Base-by-base conservation (phyloP, 768 basidiomycete species). In the Leucosporidium yakuticum region DNA sequence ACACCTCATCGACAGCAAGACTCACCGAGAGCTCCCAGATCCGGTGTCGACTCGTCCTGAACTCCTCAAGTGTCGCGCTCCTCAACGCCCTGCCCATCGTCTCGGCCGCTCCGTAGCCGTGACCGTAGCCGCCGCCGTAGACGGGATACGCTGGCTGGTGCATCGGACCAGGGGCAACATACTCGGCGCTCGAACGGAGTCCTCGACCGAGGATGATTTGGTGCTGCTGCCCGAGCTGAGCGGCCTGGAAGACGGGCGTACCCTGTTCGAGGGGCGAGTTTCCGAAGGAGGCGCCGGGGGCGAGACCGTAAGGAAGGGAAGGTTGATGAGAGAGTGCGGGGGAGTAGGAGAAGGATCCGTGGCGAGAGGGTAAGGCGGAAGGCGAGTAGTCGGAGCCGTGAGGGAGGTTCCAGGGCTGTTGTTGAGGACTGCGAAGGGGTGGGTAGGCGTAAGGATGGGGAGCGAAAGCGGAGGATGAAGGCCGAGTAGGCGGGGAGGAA, bases 1-100 rank as follows among this genome's bases (percentile, higher is more conserved):
- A 8, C 58, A 23, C 63, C 76, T 29, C 70, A 17, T 57, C 32
- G 47, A 48, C 39, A 34, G 49, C 32, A 47, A n/a, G 19, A 79
- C 83, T 69, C 76, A 91, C 93, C 78, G 82, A 80, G 27, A 96
- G 80, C 69, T 88, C 86, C 94, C 92, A 97, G 70, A 85, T 86
- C 63, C 86, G 84, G 31, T 84, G 80, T 78, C 88, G 89, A 80
- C 88, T 88, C 39, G 85, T 83, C 67, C 91, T 85, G 78, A 94
- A 96, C 67, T 93, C 90, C 64, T 94, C 90, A 61, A 96, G 79
- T 49, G 90, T 75, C 14, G 87, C 82, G 77, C 89, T 92, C 61
- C 89, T 84, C 67, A 85, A 76, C 20, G 82, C 29, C 55, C 64
- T 53, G 39, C 34, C 55, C 25, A 47, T 65, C 70, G 31, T 69